Conservation (phyloP, 2,329 filamentous ascomycete genomes). For the Bipolaris cookei region DNA sequence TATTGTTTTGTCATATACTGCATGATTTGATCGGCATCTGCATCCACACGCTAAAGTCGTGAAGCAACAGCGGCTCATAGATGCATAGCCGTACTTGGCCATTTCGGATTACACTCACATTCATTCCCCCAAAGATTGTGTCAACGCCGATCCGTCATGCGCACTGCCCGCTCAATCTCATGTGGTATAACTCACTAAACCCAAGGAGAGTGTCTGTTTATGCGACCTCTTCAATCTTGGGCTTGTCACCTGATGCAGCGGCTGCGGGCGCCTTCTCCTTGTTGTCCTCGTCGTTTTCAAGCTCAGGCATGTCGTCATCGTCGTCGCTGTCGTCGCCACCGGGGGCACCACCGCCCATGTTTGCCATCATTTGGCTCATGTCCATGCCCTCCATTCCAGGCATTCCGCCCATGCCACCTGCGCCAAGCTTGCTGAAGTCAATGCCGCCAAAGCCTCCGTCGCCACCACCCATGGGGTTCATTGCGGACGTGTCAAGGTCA, state of each 20-base stretch:
- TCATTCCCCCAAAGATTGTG: constrained; percentile 7
- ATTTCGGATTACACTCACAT: constrained; percentile 10
- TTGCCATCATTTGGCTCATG: constrained; percentile 42
- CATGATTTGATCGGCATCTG: constrained; percentile 21
- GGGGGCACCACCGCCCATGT: constrained; percentile 42
- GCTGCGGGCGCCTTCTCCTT: constrained; percentile 35
- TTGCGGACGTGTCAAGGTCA: constrained; percentile 65
- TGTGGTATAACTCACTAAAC: constrained; percentile 21
- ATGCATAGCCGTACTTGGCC: constrained; percentile 5
- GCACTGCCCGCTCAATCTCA: constrained; percentile 8
- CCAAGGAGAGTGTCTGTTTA: constrained; percentile 23
- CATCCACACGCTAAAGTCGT: constrained; percentile 13
- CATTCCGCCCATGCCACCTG: constrained; percentile 55
- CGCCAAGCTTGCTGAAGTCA: constrained; percentile 86
- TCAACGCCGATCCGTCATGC: constrained; percentile 14
- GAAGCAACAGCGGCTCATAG: constrained; percentile 7
- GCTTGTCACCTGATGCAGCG: constrained; percentile 40
- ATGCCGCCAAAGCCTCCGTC: constrained; percentile 82
- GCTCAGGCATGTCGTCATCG: constrained; percentile 78
- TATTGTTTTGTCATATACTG: constrained; percentile 25
- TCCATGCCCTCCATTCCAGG: constrained; percentile 46
- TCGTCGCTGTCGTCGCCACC: constrained; percentile 57
- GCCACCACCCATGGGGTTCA: constrained; percentile 59
- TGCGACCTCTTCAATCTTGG: constrained; percentile 57
- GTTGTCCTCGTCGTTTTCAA: constrained; percentile 53